Evolutionary conservation across 1,284 basidiomycete genomes (phyloP).

Genomic region (Hortiboletus rubellus): DNA sequence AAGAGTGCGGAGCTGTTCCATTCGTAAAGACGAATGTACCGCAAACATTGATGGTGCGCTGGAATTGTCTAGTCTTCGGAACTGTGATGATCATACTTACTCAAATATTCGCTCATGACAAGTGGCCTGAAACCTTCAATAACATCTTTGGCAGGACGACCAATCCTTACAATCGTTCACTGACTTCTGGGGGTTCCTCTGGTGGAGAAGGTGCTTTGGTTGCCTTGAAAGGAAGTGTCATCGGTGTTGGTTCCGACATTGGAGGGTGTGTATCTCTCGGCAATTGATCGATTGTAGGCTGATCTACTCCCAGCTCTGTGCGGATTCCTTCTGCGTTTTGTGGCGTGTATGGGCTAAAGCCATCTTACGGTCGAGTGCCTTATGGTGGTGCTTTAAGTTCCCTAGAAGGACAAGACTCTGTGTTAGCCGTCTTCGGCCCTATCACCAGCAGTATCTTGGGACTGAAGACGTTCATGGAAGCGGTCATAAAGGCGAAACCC

Average conservation of each 20-base stretch:
- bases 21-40: conserved; percentile 74
- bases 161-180: conserved; percentile 58
- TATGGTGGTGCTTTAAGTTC: conserved; percentile 65
- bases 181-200: conserved; percentile 59
- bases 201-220: conserved; percentile 69
- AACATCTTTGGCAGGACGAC: conserved; percentile 67
- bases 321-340: conserved; percentile 69
- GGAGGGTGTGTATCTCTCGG: conserved; percentile 48
- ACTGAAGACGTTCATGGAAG: conserved; percentile 63
- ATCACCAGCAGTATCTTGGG: conserved; percentile 58
- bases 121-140: conserved; percentile 64
- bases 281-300: background rate
- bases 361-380: conserved; percentile 70
- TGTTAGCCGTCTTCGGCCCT: conserved; percentile 74
- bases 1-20: conserved; percentile 62
- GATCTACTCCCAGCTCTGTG: conserved; percentile 48
- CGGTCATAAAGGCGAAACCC: conserved; percentile 55
- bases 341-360: conserved; percentile 69
- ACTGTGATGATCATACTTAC: background rate
- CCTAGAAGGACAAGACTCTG: conserved; percentile 68
- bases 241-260: conserved; percentile 72
- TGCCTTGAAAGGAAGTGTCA: conserved; percentile 52
- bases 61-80: background rate
- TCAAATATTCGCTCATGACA: conserved; percentile 20
- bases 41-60: conserved; percentile 59